Base-by-base conservation (phyloP, 1,139 yeast species). In the Nakaseomyces delphensis region DNA sequence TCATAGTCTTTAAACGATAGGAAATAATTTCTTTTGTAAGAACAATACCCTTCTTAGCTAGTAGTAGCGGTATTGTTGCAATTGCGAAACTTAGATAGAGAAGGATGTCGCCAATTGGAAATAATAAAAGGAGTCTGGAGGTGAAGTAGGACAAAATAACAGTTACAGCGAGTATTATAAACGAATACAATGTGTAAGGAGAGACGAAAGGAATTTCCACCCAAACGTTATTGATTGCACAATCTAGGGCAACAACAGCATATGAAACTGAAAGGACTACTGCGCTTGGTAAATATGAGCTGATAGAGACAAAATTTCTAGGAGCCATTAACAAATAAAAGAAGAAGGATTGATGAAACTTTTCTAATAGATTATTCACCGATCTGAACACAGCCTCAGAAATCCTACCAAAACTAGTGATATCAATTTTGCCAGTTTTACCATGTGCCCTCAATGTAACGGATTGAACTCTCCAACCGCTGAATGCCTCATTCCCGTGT, bases 391-490 rank as follows among this genome's bases (percentile, higher is more conserved):
- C 70, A 2, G 93, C 85, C 61, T 93, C 99, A 14, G 87, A 76
- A 3, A 89, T 72, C 59, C 98, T 74, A 3, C 98, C 98, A 61
- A 85, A 81, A 25, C 93, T 87, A 0, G 97, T 91, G 41, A 91
- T 79, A 1, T 83, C 84, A 3, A 59, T 56, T 0, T 67, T 67
- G 1, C 81, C 83, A 24, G 64, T 64, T 14, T n/a, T 6, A 9
- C 41, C 41, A 16, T 39, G 41, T 0, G 95, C 96, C 44, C 74
- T 74, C 32, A 93, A 62, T 1, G 97, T 85, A 28, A 91, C 65
- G 0, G 97, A 83, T 62, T 91, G 97, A 45, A 93, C 84, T 60
- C 93, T 83, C 95, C 96, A 91, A 2, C 97, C 97, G 41, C 94
- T 82, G 60, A 91, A 91, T 10, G 89, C 86, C 59, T 89, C 96